phyloP scores from a whole-genome alignment of 441 rosid genomes.

The Sinapis alba region DNA sequence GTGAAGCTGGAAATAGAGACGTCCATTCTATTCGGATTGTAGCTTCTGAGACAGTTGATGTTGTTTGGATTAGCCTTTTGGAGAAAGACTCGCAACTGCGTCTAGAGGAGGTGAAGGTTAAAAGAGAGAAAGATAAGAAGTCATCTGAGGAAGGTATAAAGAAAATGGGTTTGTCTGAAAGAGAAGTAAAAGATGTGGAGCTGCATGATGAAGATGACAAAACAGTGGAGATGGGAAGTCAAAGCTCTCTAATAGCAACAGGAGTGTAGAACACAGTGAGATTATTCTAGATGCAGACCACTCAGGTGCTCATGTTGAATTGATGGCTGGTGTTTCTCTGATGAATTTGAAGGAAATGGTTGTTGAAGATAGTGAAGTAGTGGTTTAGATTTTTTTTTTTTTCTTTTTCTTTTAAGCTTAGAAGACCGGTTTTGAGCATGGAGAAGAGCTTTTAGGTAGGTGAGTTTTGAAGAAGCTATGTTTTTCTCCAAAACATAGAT shows the following conservation, averaged over 20 bases:
- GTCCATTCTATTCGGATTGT: neutral
- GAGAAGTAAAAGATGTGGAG: conserved; percentile 1
- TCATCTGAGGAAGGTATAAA: neutral
- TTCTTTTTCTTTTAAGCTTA: neutral
- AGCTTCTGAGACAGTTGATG: neutral
- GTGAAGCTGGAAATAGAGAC: neutral
- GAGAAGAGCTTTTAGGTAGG: neutral
- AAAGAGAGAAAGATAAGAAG: neutral
- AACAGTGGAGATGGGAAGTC: neutral
- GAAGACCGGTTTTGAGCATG: neutral
- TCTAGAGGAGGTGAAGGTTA: neutral
- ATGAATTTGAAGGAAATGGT: conserved; percentile 14
- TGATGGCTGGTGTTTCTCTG: neutral
- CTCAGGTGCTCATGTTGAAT: neutral
- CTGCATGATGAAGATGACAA: neutral
- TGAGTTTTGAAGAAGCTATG: conserved; percentile 20
- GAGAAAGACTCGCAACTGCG: neutral
- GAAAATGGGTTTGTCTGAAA: neutral
- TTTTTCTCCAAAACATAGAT: conserved; percentile 2
- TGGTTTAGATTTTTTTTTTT: neutral
- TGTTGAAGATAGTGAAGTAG: conserved; percentile 8
- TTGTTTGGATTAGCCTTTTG: neutral
- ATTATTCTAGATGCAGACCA: conserved; percentile 1
- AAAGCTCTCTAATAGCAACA: neutral
- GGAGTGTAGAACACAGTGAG: neutral